phyloP scores from a whole-genome alignment of 179 eudicot genomes.

The Carnegiea gigantea region DNA sequence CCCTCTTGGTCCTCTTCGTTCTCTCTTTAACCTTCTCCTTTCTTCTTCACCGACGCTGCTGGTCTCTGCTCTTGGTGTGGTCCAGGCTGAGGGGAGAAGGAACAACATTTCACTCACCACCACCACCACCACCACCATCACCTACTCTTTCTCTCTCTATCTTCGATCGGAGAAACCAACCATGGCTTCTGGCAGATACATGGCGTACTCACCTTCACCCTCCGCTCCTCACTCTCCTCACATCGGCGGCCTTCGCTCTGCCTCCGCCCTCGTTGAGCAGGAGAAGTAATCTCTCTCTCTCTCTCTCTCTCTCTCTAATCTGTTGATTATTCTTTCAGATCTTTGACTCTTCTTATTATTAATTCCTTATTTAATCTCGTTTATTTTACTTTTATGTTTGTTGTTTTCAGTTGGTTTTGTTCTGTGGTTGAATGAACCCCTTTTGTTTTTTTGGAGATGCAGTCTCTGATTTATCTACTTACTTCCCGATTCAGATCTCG shows the following conservation, averaged over 20 bases:
- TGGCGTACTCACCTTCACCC: constrained; percentile 77
- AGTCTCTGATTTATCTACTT: background rate
- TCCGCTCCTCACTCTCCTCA: constrained; percentile 93
- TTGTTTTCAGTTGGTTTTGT: background rate
- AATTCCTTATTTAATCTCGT: background rate
- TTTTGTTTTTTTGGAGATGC: background rate
- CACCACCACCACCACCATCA: background rate
- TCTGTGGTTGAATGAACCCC: background rate
- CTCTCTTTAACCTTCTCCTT: no score
- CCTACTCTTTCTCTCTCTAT: background rate
- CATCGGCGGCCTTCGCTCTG: constrained; percentile 67
- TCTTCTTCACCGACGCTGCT: constrained; percentile 10
- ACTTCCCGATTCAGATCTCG: background rate
- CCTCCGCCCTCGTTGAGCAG: constrained; percentile 62
- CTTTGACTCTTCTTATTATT: constrained; percentile 13
- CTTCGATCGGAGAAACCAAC: constrained; percentile 29
- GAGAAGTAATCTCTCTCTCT: constrained; percentile 47
- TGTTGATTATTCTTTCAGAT: constrained; percentile 11
- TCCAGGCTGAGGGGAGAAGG: background rate
- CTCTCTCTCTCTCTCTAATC: background rate
- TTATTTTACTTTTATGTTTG: background rate
- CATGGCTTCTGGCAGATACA: constrained; percentile 94
- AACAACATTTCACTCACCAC: background rate
- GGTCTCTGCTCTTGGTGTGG: background rate
- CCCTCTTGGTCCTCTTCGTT: background rate